Evolutionary conservation across 208 protist genomes (phyloP).

Genomic region (Acanthamoeba royreba): DNA sequence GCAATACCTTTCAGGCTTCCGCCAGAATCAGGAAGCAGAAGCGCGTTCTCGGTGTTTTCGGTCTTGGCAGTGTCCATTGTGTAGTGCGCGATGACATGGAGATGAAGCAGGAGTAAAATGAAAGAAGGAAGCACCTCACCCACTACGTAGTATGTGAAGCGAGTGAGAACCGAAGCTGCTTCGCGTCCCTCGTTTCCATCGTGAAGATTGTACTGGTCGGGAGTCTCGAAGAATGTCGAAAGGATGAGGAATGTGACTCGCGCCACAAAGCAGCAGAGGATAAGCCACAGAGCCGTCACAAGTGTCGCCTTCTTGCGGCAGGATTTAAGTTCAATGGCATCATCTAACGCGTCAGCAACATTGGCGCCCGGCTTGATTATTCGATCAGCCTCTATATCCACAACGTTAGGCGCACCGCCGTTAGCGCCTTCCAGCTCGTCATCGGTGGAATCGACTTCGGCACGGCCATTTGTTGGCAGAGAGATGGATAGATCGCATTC

Average conservation of each 20-base stretch:
- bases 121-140: not conserved
- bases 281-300: not conserved
- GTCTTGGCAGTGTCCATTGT: too few species aligned
- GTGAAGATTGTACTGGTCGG: not conserved
- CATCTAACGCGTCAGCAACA: not conserved
- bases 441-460: too few species aligned
- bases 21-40: too few species aligned
- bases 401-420: not conserved
- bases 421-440: not conserved
- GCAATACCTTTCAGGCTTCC: too few species aligned
- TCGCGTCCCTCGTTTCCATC: not conserved
- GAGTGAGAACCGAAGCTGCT: not conserved
- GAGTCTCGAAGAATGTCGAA: not conserved
- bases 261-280: not conserved
- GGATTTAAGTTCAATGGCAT: too few species aligned
- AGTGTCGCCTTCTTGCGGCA: not conserved
- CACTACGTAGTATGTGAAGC: not conserved
- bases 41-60: not conserved
- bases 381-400: not conserved
- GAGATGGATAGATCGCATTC: too few species aligned
- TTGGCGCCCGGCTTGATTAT: not conserved
- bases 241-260: not conserved
- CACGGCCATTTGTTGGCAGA: too few species aligned
- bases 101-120: not conserved
- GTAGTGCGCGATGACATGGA: not conserved